Base-by-base conservation (phyloP, 2,329 filamentous ascomycete genomes). In the Aspergillaceae sp. region DNA sequence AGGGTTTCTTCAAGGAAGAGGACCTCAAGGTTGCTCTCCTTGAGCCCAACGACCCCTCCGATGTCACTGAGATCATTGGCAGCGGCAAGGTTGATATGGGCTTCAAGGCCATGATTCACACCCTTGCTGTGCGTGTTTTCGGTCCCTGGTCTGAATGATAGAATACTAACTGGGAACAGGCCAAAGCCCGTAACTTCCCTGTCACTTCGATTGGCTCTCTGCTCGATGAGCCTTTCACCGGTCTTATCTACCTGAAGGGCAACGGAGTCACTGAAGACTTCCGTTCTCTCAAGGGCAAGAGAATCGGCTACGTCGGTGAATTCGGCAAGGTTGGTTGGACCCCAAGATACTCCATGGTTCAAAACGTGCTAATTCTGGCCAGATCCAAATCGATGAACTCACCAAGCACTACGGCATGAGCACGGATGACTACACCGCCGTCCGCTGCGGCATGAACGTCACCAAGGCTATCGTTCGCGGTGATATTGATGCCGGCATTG, bases 51-150 rank as follows among this genome's bases (percentile, higher is more conserved):
- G 85, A 89, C 61, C 85, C 85, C 1, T 87, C 83, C 58, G 85
- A 89, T 73, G 85, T 89, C 51, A 89, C 85, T 51, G 85, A 88
- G 64, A 87, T 89, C 64, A 86, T 89, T 54, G 85, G 85, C 48
- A 82, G 77, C 46, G 82, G 80, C 50, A 87, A 87, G 61, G 81
- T 87, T 42, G 84, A 88, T 60, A 78, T 88, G 59, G 85, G 84
- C 40, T 87, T 86, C 76, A 89, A 88, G 67, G 84, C 85, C 53
- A 88, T 89, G 84, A 89, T 89, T 55, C 85, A 89, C 61, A 88
- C 84, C 6, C 76, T 89, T 49, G 84, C 84, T 46, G 80, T 83
- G 67, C 51, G 73, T 64, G 8, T 6, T 1, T 9, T n/a, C 11
- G 7, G 29, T 34, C 8, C 5, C 2, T 6, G 1, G 3, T 5